phyloP scores from a whole-genome alignment of 2,329 filamentous ascomycete genomes.

The Botrytis cinerea region DNA sequence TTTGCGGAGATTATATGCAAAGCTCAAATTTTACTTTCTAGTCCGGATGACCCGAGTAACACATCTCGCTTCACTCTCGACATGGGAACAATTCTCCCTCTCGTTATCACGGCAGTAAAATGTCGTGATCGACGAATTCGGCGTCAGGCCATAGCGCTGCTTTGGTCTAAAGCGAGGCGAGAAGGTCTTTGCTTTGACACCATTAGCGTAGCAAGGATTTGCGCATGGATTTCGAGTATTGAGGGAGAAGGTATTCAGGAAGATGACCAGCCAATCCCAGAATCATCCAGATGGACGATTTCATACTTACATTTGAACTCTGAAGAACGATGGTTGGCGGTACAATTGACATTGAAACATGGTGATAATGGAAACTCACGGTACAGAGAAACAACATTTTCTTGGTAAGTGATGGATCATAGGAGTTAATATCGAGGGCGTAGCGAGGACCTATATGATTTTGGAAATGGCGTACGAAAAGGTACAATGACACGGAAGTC shows the following conservation, averaged over 20 bases:
- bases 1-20: constrained; percentile 40
- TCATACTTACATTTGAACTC: constrained; percentile 40
- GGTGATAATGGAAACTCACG: constrained; percentile 34
- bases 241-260: constrained; percentile 39
- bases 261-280: constrained; percentile 36
- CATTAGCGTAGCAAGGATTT: constrained; percentile 39
- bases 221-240: constrained; percentile 41
- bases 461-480: constrained; percentile 15
- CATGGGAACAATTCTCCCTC: constrained; percentile 41
- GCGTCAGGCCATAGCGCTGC: constrained; percentile 37
- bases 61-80: constrained; percentile 40
- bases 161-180: constrained; percentile 40
- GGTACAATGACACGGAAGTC: background rate
- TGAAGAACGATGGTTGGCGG: constrained; percentile 40
- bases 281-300: constrained; percentile 36
- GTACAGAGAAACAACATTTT: constrained; percentile 41
- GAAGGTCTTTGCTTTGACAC: constrained; percentile 41
- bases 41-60: constrained; percentile 38
- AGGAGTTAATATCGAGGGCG: constrained; percentile 15
- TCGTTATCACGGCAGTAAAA: constrained; percentile 40
- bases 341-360: constrained; percentile 37
- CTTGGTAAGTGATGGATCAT: constrained; percentile 33
- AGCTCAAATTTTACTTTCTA: constrained; percentile 36
- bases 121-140: constrained; percentile 39
- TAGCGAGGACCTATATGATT: constrained; percentile 8